A percentile compares a stretch with the other conserved stretches of the same genome.
Conservation (phyloP, 805 yeast genomes). For the Maudiozyma saulgeensis region DNA sequence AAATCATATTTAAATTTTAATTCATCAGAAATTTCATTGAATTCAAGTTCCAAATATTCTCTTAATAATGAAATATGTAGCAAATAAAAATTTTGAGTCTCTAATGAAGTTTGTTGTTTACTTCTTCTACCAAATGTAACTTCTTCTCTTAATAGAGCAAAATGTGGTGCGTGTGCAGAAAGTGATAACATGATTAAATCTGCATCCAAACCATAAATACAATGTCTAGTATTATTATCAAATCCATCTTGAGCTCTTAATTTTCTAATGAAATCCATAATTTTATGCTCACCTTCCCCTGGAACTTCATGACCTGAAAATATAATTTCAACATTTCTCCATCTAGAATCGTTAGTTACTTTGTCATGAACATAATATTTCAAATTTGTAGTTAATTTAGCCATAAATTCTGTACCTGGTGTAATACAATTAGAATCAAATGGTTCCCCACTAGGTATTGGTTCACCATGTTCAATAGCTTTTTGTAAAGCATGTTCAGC, state of each 20-base stretch:
- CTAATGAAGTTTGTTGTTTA: constrained; percentile 37
- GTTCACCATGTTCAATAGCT: constrained; percentile 65
- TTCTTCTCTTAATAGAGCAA: constrained; percentile 88
- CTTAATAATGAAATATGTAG: constrained; percentile 81
- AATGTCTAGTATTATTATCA: constrained; percentile 77
- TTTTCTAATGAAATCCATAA: constrained; percentile 82
- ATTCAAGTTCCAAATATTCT: constrained; percentile 85
- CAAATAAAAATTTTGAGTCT: constrained; percentile 71
- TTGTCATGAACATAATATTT: constrained; percentile 84
- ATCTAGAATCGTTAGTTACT: constrained; percentile 72
- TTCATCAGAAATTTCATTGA: constrained; percentile 55
- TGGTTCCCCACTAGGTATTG: constrained; percentile 66
- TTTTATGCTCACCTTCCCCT: constrained; percentile 97
- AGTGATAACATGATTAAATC: constrained; percentile 91
- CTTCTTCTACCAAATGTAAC: constrained; percentile 66
- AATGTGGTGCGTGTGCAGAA: constrained; percentile 91
- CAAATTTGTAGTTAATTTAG: constrained; percentile 68
- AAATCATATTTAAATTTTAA: constrained; percentile 64
- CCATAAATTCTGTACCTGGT: constrained; percentile 97
- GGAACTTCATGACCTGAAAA: constrained; percentile 94
- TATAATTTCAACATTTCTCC: constrained; percentile 71
- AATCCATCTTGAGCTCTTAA: constrained; percentile 66
- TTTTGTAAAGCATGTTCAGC: constrained; percentile 72
- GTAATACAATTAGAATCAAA: constrained; percentile 91
- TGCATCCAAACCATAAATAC: constrained; percentile 93